A percentile compares a stretch with the other conserved stretches of the same genome.
These are phyloP conservation scores for Spathaspora sp. DNA, from an alignment of 1,139 yeast genomes.

Conservation along the genomic window DNA sequence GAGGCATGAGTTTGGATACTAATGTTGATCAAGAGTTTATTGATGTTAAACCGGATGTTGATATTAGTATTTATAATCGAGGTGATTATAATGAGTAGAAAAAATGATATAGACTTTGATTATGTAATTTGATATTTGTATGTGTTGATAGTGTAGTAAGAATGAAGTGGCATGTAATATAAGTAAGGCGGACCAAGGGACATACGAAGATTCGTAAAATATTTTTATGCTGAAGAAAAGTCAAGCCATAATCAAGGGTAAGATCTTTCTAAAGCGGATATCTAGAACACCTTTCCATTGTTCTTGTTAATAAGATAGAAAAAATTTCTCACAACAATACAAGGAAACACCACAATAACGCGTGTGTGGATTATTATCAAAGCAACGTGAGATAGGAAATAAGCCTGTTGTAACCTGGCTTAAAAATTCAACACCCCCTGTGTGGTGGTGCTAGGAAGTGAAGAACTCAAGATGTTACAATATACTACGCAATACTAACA, in stretches of 20 bases:
- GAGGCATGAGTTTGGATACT: constrained; percentile 45
- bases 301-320: background rate
- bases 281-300: too few relatives aligned
- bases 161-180: too few relatives aligned
- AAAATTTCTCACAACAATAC: background rate
- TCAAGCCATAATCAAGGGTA: too few relatives aligned
- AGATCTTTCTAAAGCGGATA: too few relatives aligned
- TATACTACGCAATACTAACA: too few relatives aligned
- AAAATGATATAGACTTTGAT: background rate
- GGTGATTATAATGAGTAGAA: constrained; percentile 63
- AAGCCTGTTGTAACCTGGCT: background rate
- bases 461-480: too few relatives aligned
- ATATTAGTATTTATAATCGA: constrained; percentile 83
- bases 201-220: too few relatives aligned
- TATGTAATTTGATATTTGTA: background rate
- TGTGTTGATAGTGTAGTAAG: background rate
- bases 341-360: background rate
- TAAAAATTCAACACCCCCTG: too few relatives aligned
- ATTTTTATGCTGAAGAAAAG: too few relatives aligned
- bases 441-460: too few relatives aligned
- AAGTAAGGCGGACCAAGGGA: too few relatives aligned
- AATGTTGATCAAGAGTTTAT: constrained; percentile 49
- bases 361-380: background rate
- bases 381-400: background rate
- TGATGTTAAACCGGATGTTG: constrained; percentile 85